Percentiles rank a stretch among this genome's conserved stretches.
Conservation (phyloP, 1,284 basidiomycete species). For the Apiotrichum laibachii region DNA sequence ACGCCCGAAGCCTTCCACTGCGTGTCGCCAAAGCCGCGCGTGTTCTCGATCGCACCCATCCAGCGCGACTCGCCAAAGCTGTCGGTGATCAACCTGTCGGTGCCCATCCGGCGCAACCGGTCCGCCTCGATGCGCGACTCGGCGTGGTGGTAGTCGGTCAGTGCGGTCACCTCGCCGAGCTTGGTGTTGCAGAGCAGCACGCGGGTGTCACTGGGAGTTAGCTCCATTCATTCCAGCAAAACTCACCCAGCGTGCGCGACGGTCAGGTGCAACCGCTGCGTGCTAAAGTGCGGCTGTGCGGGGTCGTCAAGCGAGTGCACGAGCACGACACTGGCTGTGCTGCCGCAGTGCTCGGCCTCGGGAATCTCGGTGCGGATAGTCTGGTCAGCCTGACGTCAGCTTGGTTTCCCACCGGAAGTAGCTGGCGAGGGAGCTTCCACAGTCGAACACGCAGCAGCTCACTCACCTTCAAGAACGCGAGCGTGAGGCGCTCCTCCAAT, state of each 20-base stretch:
- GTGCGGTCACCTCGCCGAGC: constrained; percentile 67
- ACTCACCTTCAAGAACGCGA: constrained; percentile 78
- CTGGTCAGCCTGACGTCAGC: constrained; percentile 57
- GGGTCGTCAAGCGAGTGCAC: constrained; percentile 77
- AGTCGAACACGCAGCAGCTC: neutral
- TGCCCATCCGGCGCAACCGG: constrained; percentile 78
- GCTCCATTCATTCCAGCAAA: too few species aligned
- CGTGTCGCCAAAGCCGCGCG: constrained; percentile 86
- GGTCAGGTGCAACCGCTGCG: constrained; percentile 68
- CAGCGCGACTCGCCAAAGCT: constrained; percentile 93
- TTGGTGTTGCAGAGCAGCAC: constrained; percentile 75
- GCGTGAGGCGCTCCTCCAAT: constrained; percentile 75
- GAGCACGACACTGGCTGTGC: constrained; percentile 84
- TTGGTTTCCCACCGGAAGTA: too few species aligned
- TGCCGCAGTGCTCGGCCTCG: constrained; percentile 60
- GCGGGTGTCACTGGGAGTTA: constrained; percentile 70
- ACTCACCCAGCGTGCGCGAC: constrained; percentile 88
- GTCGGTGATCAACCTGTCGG: constrained; percentile 80
- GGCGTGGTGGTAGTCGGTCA: constrained; percentile 91
- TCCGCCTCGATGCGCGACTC: constrained; percentile 82
- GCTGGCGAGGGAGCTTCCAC: neutral
- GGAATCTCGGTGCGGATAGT: constrained; percentile 59
- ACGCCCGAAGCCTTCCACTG: constrained; percentile 87
- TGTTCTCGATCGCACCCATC: constrained; percentile 95
- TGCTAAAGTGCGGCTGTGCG: constrained; percentile 74